Conservation (phyloP, 345 rosid species). For the Ceriops decandra region DNA sequence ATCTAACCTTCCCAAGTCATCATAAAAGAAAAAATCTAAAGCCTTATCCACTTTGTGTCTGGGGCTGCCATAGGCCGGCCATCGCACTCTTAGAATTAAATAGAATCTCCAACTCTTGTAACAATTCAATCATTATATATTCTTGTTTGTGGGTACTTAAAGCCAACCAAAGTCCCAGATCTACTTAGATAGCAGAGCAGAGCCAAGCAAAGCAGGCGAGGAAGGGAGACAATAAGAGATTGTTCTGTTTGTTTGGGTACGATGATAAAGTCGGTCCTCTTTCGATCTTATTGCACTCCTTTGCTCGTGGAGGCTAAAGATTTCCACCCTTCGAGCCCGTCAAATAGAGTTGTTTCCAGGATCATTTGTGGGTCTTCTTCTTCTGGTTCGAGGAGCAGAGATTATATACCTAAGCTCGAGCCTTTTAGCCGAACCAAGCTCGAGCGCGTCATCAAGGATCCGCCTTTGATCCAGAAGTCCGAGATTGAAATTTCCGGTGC, state of each 20-base stretch:
- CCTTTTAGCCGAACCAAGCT: slow-evolving; percentile 67
- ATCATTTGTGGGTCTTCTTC: slow-evolving; percentile 22
- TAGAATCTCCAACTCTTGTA: not conserved
- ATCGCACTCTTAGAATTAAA: not conserved
- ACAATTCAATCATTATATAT: not conserved
- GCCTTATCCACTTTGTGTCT: not conserved
- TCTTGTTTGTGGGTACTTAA: no score
- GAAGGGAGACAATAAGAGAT: not conserved
- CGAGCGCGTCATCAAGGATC: slow-evolving; percentile 53
- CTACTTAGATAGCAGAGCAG: no score
- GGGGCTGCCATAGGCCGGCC: not conserved
- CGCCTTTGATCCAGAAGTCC: slow-evolving; percentile 59
- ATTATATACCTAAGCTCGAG: slow-evolving; percentile 65
- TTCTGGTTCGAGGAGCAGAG: slow-evolving; percentile 33
- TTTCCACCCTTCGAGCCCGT: slow-evolving; percentile 10
- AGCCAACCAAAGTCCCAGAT: no score
- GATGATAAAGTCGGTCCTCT: slow-evolving; percentile 43
- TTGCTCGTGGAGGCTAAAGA: slow-evolving; percentile 29
- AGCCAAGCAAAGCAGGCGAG: not conserved
- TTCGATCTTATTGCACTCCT: slow-evolving; percentile 35
- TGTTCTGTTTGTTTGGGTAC: slow-evolving; percentile 1
- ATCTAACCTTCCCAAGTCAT: not conserved
- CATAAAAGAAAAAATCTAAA: not conserved
- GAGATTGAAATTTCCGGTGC: slow-evolving; percentile 63
- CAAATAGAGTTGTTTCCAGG: slow-evolving; percentile 25